phyloP scores from a whole-genome alignment of 2,329 filamentous ascomycete genomes.

The Calonectria montana region DNA sequence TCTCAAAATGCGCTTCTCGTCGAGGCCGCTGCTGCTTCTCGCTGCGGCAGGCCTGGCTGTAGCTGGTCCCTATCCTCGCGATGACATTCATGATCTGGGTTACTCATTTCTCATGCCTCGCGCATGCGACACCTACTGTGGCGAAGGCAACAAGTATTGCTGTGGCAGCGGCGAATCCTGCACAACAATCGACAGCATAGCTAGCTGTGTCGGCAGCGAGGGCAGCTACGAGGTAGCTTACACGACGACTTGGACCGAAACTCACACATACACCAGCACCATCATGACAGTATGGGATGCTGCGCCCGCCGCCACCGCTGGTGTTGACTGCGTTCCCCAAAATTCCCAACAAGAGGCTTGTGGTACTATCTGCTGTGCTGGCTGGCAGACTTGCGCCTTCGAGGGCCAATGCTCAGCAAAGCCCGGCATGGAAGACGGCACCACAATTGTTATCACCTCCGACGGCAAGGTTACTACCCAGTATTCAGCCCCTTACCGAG shows the following conservation, averaged over 20 bases:
- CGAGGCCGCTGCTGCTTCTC: constrained; percentile 52
- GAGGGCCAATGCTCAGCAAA: constrained; percentile 69
- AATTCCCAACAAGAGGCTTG: constrained; percentile 70
- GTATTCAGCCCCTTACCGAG: constrained; percentile 63
- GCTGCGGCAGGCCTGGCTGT: constrained; percentile 46
- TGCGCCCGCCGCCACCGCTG: constrained; percentile 56
- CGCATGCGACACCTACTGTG: constrained; percentile 65
- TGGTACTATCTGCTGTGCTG: constrained; percentile 76
- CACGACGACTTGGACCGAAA: constrained; percentile 72
- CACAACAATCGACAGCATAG: constrained; percentile 61
- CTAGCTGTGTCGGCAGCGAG: constrained; percentile 58
- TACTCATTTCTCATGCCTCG: constrained; percentile 63
- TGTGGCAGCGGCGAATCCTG: constrained; percentile 62
- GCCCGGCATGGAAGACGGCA: constrained; percentile 57
- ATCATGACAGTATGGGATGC: constrained; percentile 62
- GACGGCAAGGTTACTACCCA: constrained; percentile 64
- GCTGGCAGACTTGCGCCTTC: constrained; percentile 74
- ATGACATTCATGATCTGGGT: constrained; percentile 60
- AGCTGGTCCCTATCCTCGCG: constrained; percentile 63
- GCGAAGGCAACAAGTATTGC: constrained; percentile 66
- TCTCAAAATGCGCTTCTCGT: constrained; percentile 39
- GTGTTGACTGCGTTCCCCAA: constrained; percentile 61
- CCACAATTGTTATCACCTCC: constrained; percentile 57
- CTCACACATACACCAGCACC: constrained; percentile 70
- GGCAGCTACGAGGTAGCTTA: constrained; percentile 50